phyloP scores from a whole-genome alignment of 1,139 yeast genomes.

The Yarrowia galli region DNA sequence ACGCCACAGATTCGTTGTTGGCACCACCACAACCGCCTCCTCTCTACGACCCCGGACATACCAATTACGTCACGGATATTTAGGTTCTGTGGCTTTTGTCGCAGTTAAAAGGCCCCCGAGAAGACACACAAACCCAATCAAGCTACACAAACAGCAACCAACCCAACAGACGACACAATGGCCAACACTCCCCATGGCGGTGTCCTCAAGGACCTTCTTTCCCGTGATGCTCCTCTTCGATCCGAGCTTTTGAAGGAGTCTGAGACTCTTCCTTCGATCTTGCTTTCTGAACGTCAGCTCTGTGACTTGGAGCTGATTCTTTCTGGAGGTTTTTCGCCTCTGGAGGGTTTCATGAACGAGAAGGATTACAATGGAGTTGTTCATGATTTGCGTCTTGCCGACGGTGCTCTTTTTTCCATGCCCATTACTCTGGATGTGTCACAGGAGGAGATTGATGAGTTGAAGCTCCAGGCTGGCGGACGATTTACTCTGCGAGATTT shows the following conservation, averaged over 20 bases:
- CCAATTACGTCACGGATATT: neutral
- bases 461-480: conserved; percentile 59
- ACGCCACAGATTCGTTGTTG: neutral
- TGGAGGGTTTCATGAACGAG: conserved; percentile 83
- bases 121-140: neutral
- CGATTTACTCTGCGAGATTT: conserved; percentile 79
- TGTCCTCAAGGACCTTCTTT: conserved; percentile 78
- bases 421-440: conserved; percentile 89
- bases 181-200: conserved; percentile 91
- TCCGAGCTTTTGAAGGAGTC: conserved; percentile 66
- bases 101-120: neutral
- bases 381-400: conserved; percentile 71
- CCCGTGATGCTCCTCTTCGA: conserved; percentile 75
- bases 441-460: conserved; percentile 58
- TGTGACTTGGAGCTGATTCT: conserved; percentile 92
- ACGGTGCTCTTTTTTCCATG: conserved; percentile 88
- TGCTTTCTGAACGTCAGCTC: conserved; percentile 83
- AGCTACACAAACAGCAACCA: too few species aligned
- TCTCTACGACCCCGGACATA: neutral
- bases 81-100: conserved; percentile 14
- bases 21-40: neutral
- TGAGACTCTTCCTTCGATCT: conserved; percentile 60
- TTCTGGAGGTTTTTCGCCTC: conserved; percentile 94
- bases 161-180: conserved; percentile 53
- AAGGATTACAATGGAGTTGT: conserved; percentile 85